Percentiles rank a stretch among this genome's conserved stretches.
These are phyloP conservation scores for Suhomyces choctaworum DNA, from an alignment of 1,139 yeast species.

Conservation along the genomic window DNA sequence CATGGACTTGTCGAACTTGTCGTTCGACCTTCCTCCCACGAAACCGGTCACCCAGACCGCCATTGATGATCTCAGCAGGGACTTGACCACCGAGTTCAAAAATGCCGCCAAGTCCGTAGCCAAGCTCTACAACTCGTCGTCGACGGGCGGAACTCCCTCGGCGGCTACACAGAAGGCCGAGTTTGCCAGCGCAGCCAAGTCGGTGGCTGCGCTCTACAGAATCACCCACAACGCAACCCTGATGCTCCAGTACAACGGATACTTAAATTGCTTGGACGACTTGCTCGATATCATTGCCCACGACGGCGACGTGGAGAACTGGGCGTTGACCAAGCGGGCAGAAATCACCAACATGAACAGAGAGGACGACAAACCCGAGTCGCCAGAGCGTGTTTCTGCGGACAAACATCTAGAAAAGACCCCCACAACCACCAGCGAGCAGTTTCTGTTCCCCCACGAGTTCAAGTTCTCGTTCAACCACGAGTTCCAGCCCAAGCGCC, in stretches of 20 bases:
- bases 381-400: too few relatives aligned
- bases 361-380: constrained; percentile 1
- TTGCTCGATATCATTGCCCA: constrained; percentile 46
- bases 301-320: constrained; percentile 52
- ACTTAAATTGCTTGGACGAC: constrained; percentile 58
- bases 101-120: constrained; percentile 50
- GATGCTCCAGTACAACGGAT: constrained; percentile 51
- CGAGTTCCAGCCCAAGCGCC: constrained; percentile 33
- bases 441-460: constrained; percentile 32
- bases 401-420: constrained; percentile 6
- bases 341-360: constrained; percentile 38
- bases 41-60: constrained; percentile 46
- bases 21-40: constrained; percentile 51
- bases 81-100: constrained; percentile 43
- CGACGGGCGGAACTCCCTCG: constrained; percentile 16
- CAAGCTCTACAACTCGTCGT: constrained; percentile 36
- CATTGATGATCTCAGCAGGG: constrained; percentile 43
- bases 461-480: constrained; percentile 38
- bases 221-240: constrained; percentile 48
- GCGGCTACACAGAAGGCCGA: constrained; percentile 37
- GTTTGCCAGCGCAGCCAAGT: constrained; percentile 63
- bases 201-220: constrained; percentile 63
- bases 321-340: constrained; percentile 52
- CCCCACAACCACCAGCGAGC: constrained; percentile 4
- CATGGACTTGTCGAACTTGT: constrained; percentile 60